Evolutionary conservation across 176 grass and related monocot species (phyloP).

Genomic region (Calamus simplicifolius): DNA sequence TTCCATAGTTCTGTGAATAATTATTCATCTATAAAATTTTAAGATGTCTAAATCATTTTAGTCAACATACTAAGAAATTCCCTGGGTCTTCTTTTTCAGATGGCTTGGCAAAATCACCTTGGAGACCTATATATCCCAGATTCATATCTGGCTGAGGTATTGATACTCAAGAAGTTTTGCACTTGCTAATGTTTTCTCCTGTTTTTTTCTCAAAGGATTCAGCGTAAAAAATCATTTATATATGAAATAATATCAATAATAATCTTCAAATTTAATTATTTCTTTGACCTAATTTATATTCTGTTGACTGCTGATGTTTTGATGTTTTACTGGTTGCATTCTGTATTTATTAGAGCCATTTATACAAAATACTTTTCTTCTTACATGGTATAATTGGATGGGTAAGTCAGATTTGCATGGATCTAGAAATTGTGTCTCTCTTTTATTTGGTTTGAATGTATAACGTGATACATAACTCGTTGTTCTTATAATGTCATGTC

Average conservation of each 20-base stretch:
- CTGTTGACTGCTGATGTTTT: too few relatives aligned
- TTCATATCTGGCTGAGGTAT: constrained; percentile 41
- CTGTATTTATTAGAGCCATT: too few relatives aligned
- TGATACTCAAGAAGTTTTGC: background rate
- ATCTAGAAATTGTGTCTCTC: too few relatives aligned
- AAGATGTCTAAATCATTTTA: background rate
- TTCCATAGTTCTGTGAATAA: constrained; percentile 1
- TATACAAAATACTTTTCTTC: too few relatives aligned
- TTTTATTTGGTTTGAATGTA: too few relatives aligned
- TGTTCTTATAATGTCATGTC: too few relatives aligned
- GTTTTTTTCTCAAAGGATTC: background rate
- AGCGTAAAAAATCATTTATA: background rate
- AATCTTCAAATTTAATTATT: too few relatives aligned
- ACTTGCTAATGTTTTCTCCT: background rate
- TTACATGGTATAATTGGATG: too few relatives aligned
- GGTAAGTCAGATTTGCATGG: too few relatives aligned
- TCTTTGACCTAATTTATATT: too few relatives aligned
- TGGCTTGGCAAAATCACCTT: constrained; percentile 41
- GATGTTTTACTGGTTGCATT: too few relatives aligned
- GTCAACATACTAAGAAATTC: background rate
- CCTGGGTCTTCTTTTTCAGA: constrained; percentile 13
- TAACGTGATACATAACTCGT: too few relatives aligned
- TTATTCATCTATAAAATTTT: background rate
- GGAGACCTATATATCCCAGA: constrained; percentile 37
- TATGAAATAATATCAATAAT: background rate